phyloP scores from a whole-genome alignment of 495 filamentous ascomycete genomes.

The Cercophora newfieldiana region DNA sequence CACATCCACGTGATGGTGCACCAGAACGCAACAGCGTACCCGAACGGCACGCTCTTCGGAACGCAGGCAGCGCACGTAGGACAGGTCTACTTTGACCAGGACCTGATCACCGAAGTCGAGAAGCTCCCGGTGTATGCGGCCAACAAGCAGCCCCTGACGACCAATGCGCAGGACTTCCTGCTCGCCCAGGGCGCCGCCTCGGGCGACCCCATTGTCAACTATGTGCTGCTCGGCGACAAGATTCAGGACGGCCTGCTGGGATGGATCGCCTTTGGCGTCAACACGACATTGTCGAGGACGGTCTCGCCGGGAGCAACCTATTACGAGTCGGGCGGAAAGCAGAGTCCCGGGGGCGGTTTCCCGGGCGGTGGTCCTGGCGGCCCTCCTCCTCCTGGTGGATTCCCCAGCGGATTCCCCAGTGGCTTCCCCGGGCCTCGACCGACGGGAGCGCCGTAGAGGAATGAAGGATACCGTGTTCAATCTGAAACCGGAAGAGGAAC shows the following conservation, averaged over 20 bases:
- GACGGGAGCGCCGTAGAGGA: neutral
- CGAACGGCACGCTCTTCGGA: constrained; percentile 45
- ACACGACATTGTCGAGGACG: constrained; percentile 28
- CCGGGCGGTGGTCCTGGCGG: neutral
- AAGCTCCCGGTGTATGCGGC: constrained; percentile 53
- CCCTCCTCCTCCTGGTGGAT: neutral
- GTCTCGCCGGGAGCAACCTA: neutral
- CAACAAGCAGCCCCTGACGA: constrained; percentile 53
- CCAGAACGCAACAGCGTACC: constrained; percentile 38
- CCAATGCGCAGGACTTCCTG: constrained; percentile 50
- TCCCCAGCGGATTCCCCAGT: neutral
- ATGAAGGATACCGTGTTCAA: neutral
- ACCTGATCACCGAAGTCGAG: constrained; percentile 56
- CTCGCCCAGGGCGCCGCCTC: constrained; percentile 44
- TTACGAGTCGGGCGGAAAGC: constrained; percentile 5
- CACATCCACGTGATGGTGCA: constrained; percentile 52
- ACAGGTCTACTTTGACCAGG: constrained; percentile 66
- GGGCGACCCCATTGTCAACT: constrained; percentile 55
- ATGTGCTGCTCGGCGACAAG: constrained; percentile 52
- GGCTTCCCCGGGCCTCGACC: neutral
- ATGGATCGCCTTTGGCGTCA: constrained; percentile 57
- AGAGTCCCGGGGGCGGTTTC: neutral
- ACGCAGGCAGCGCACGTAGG: constrained; percentile 54
- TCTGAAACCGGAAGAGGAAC: neutral
- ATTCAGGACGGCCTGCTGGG: constrained; percentile 55